Evolutionary conservation across 2,329 filamentous ascomycete genomes (phyloP).

Genomic region (Talaromyces islandicus): DNA sequence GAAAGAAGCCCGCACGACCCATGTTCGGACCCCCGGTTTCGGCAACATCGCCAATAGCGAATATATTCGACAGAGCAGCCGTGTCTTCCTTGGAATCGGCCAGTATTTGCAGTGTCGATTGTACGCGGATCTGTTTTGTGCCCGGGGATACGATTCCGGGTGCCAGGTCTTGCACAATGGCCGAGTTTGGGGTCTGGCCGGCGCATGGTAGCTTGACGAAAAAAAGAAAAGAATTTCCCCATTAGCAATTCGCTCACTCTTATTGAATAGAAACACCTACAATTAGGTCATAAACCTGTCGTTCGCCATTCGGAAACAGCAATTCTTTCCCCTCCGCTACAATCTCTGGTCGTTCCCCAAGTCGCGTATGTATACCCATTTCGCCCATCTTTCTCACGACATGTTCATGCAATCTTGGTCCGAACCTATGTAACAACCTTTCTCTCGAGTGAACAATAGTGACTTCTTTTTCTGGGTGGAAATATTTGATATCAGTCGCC

Average conservation of each 20-base stretch:
- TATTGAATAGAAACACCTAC: neutral
- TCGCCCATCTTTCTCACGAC: neutral
- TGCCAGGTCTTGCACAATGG: neutral
- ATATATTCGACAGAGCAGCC: neutral
- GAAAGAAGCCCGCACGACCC: constrained; percentile 1
- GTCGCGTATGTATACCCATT: neutral
- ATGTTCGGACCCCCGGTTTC: constrained; percentile 2
- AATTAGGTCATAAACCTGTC: neutral
- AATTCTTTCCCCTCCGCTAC: neutral
- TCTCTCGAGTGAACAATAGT: constrained; percentile 2
- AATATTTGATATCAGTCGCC: constrained; percentile 2
- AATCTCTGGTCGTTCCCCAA: neutral
- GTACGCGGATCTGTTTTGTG: neutral
- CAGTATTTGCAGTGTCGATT: constrained; percentile 1
- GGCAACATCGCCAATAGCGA: constrained; percentile 5
- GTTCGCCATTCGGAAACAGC: neutral
- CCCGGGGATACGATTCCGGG: neutral
- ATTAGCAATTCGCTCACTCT: neutral
- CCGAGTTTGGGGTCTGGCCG: neutral
- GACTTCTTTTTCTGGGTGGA: constrained; percentile 3
- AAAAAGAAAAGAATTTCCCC: neutral
- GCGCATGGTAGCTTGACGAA: constrained; percentile 1
- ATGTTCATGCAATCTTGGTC: constrained; percentile 2
- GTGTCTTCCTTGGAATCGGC: neutral
- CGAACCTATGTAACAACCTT: neutral